Conservation (phyloP, 2,329 filamentous ascomycete genomes). For the Sclerotinia subarctica region DNA sequence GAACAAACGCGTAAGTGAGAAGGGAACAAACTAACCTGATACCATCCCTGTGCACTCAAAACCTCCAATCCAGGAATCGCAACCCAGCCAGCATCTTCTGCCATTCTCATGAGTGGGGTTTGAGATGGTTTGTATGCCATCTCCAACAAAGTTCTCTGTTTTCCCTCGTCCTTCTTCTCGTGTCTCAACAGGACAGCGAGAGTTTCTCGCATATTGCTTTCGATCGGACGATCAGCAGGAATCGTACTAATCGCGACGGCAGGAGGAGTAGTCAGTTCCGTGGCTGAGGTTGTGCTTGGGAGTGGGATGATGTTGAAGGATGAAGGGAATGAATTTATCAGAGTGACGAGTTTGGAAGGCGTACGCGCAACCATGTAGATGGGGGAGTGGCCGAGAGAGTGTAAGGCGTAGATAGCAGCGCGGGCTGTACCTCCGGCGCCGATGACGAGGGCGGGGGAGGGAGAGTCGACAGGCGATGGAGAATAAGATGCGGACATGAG, state of each 20-base stretch:
- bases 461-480: conserved; percentile 32
- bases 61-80: conserved; percentile 87
- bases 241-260: conserved; percentile 84
- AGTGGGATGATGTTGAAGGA: conserved; percentile 70
- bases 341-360: conserved; percentile 60
- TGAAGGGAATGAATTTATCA: conserved; percentile 69
- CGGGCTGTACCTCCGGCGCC: conserved; percentile 90
- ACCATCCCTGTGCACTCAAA: conserved; percentile 81
- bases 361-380: conserved; percentile 86
- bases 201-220: conserved; percentile 63
- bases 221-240: conserved; percentile 82
- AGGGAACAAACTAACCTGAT: conserved; percentile 62
- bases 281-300: conserved; percentile 48
- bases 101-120: conserved; percentile 82
- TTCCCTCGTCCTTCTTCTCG: conserved; percentile 35
- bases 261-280: conserved; percentile 52
- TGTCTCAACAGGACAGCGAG: conserved; percentile 53
- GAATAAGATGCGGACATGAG: conserved; percentile 45
- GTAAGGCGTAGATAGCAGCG: conserved; percentile 84
- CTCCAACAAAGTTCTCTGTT: conserved; percentile 68
- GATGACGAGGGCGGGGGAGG: conserved; percentile 70
- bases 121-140: conserved; percentile 93
- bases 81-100: conserved; percentile 72
- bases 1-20: not conserved
- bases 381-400: conserved; percentile 76